phyloP scores from a whole-genome alignment of 2,329 filamentous ascomycete genomes.

The Acephala macrosclerotiorum region DNA sequence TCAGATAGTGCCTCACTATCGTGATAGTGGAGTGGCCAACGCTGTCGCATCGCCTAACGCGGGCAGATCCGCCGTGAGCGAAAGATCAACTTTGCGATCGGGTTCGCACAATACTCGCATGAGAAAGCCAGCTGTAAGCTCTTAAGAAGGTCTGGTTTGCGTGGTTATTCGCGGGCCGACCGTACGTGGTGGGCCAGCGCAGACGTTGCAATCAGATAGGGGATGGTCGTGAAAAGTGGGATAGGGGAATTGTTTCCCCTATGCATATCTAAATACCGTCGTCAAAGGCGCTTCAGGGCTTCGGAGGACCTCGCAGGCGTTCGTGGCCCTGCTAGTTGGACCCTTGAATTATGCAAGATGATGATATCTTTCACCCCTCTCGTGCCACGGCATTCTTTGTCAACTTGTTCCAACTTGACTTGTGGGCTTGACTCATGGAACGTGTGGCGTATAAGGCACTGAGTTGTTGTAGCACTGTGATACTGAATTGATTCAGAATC shows the following conservation, averaged over 20 bases:
- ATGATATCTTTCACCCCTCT: background rate
- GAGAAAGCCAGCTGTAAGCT: background rate
- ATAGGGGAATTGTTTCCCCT: background rate
- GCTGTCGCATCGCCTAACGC: slow-evolving; percentile 7
- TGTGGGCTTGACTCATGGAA: background rate
- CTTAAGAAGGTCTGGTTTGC: background rate
- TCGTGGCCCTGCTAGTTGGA: slow-evolving; percentile 9
- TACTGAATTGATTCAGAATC: background rate
- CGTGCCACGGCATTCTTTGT: slow-evolving; percentile 5
- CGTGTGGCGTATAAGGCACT: slow-evolving; percentile 4
- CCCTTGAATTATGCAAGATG: slow-evolving; percentile 6
- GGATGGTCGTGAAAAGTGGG: slow-evolving; percentile 1
- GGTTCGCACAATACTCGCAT: background rate
- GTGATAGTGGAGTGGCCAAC: background rate
- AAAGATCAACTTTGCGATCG: background rate
- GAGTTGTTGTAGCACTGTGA: slow-evolving; percentile 2
- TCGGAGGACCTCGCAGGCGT: slow-evolving; percentile 3
- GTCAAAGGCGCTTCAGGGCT: slow-evolving; percentile 7
- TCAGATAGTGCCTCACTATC: slow-evolving; percentile 6
- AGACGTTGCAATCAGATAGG: background rate
- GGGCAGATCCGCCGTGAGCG: background rate
- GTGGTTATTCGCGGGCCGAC: slow-evolving; percentile 12
- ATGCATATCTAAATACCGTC: slow-evolving; percentile 6
- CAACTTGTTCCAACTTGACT: slow-evolving; percentile 6
- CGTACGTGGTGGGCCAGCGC: slow-evolving; percentile 8